Conservation (phyloP, 768 basidiomycete species). For the Cystobasidiopsis lactophilus region DNA sequence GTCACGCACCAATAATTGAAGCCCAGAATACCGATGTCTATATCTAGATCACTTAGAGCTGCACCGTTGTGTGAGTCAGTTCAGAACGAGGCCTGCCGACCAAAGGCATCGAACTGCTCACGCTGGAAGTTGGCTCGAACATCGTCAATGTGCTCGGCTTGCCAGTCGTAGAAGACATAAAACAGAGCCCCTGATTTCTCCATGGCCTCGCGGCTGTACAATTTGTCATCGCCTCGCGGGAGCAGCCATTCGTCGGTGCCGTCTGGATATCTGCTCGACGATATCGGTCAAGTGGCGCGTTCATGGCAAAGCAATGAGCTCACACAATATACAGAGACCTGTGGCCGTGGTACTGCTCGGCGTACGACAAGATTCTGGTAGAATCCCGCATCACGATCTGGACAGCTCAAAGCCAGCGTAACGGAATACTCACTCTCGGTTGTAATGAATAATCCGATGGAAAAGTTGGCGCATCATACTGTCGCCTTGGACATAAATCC, state of each 20-base stretch:
- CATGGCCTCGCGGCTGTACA: background rate
- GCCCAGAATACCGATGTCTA: background rate
- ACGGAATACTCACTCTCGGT: too few relatives aligned
- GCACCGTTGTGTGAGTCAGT: background rate
- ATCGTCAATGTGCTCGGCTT: background rate
- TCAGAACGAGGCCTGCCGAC: background rate
- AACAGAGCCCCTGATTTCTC: background rate
- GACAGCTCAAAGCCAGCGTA: too few relatives aligned
- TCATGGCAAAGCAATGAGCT: background rate
- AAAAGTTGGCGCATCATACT: background rate
- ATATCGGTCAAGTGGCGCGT: too few relatives aligned
- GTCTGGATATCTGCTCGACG: background rate
- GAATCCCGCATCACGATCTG: too few relatives aligned
- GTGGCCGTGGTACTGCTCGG: background rate
- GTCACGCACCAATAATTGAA: constrained; percentile 3
- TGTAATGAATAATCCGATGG: background rate
- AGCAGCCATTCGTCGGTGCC: background rate
- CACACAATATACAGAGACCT: background rate
- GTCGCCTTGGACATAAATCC: background rate
- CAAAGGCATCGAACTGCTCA: background rate
- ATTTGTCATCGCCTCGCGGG: background rate
- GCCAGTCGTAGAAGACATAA: background rate
- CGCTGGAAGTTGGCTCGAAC: background rate
- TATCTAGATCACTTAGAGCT: background rate
- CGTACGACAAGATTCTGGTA: too few relatives aligned